These are phyloP conservation scores for Stemphylium lycopersici DNA, from an alignment of 2,329 filamentous ascomycete genomes.

Conservation along the genomic window DNA sequence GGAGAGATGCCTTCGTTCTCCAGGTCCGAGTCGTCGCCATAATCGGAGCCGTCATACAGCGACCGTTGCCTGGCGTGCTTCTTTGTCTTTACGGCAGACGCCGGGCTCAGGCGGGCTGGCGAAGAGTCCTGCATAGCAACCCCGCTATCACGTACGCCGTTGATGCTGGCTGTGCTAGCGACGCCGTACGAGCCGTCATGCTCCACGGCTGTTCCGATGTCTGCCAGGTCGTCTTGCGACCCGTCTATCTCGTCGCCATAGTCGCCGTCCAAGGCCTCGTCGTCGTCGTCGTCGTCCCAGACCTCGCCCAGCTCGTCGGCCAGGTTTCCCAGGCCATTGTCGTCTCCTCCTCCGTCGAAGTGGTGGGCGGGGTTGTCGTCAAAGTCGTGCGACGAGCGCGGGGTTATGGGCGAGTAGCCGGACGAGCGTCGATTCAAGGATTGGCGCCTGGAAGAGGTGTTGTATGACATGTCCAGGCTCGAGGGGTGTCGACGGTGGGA, in stretches of 20 bases:
- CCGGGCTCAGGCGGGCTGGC: conserved; percentile 47
- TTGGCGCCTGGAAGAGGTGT: conserved; percentile 43
- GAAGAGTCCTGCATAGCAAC: conserved; percentile 53
- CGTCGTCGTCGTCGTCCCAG: conserved; percentile 64
- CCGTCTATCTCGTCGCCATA: conserved; percentile 43
- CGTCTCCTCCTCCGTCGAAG: conserved; percentile 50
- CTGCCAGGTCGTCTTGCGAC: conserved; percentile 26
- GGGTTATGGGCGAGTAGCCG: conserved; percentile 54
- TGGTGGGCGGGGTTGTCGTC: conserved; percentile 49
- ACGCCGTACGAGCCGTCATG: conserved; percentile 41
- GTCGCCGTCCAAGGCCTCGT: conserved; percentile 58
- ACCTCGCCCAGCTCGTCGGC: conserved; percentile 81
- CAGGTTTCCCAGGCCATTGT: conserved; percentile 72
- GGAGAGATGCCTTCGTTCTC: conserved; percentile 71
- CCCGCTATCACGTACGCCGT: conserved; percentile 54
- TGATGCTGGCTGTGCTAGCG: conserved; percentile 24
- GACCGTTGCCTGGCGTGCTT: conserved; percentile 53
- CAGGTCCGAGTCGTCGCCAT: conserved; percentile 73
- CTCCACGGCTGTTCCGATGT: conserved; percentile 43
- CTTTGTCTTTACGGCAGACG: conserved; percentile 37
- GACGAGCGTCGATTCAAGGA: conserved; percentile 52
- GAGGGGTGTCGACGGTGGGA: conserved; percentile 50
- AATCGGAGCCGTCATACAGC: conserved; percentile 75
- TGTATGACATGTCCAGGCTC: conserved; percentile 52
- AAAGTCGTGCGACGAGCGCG: conserved; percentile 49